Evolutionary conservation across 1,139 yeast genomes (phyloP).

Genomic region (Tardiomyces blankii): DNA sequence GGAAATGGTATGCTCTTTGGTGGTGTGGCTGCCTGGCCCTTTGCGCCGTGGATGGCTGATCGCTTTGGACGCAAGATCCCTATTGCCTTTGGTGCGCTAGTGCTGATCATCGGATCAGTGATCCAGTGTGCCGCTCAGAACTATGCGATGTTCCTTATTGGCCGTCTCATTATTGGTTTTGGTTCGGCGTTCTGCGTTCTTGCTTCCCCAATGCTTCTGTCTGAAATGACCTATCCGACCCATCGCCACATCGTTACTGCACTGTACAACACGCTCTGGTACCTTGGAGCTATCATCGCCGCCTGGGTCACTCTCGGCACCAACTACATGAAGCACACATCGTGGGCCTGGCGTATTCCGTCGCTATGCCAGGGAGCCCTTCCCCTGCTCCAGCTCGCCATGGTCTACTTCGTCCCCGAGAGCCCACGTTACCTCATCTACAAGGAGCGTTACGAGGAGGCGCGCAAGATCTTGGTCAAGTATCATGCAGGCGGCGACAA

Average conservation of each 20-base stretch:
- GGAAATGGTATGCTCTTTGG: constrained; percentile 47
- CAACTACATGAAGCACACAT: constrained; percentile 12
- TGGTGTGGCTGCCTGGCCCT: constrained; percentile 13
- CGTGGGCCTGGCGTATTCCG: constrained; percentile 37
- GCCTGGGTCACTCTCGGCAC: constrained; percentile 46
- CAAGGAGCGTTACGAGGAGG: constrained; percentile 41
- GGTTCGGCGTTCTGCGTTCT: constrained; percentile 27
- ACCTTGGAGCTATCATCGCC: constrained; percentile 44
- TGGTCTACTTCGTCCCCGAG: constrained; percentile 34
- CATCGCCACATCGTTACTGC: constrained; percentile 38
- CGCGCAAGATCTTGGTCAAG: constrained; percentile 23
- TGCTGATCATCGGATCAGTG: constrained; percentile 35
- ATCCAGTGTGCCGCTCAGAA: constrained; percentile 34
- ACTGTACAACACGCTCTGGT: constrained; percentile 40
- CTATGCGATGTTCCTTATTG: constrained; percentile 33
- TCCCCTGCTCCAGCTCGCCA: constrained; percentile 26
- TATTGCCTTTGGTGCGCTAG: constrained; percentile 30
- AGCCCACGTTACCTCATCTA: constrained; percentile 68
- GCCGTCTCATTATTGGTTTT: constrained; percentile 38
- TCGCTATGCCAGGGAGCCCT: constrained; percentile 30
- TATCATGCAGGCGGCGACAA: constrained; percentile 19
- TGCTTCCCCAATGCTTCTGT: constrained; percentile 33
- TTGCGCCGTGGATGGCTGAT: constrained; percentile 29
- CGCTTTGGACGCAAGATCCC: constrained; percentile 37
- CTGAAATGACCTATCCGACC: constrained; percentile 29